Conservation (phyloP, 2,329 filamentous ascomycete species). For the Cladorrhinum sp. region DNA sequence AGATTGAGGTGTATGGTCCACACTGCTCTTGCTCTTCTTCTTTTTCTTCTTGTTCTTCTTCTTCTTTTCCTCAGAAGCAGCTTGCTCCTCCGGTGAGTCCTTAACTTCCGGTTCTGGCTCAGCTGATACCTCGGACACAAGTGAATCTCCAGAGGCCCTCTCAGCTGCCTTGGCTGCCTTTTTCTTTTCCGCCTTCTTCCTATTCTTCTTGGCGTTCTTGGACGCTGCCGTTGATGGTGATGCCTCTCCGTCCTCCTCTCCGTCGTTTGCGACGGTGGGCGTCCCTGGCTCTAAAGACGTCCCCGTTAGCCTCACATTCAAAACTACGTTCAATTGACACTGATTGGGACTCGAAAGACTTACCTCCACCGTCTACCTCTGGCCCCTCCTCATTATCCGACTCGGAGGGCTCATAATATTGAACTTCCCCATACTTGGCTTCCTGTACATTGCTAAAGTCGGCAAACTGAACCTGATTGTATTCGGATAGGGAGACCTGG, state of each 20-base stretch:
- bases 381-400: constrained; percentile 39
- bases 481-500: constrained; percentile 40
- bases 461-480: constrained; percentile 39
- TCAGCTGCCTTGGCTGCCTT: constrained; percentile 20
- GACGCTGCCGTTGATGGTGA: constrained; percentile 9
- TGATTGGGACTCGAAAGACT: not conserved
- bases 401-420: constrained; percentile 40
- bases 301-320: not conserved
- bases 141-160: constrained; percentile 9
- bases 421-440: constrained; percentile 41
- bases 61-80: constrained; percentile 20
- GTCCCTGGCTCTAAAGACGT: not conserved
- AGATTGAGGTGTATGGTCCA: constrained; percentile 13
- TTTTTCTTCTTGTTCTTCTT: constrained; percentile 22
- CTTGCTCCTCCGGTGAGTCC: constrained; percentile 19
- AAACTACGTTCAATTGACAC: not conserved
- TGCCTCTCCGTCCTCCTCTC: constrained; percentile 18
- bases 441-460: constrained; percentile 41
- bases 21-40: constrained; percentile 22
- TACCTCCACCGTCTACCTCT: constrained; percentile 17
- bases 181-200: constrained; percentile 26
- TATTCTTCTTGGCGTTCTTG: constrained; percentile 26
- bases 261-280: not conserved
- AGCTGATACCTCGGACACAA: constrained; percentile 14
- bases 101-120: constrained; percentile 16